Conservation (phyloP, 768 basidiomycete genomes). For the Pisolithus microcarpus region DNA sequence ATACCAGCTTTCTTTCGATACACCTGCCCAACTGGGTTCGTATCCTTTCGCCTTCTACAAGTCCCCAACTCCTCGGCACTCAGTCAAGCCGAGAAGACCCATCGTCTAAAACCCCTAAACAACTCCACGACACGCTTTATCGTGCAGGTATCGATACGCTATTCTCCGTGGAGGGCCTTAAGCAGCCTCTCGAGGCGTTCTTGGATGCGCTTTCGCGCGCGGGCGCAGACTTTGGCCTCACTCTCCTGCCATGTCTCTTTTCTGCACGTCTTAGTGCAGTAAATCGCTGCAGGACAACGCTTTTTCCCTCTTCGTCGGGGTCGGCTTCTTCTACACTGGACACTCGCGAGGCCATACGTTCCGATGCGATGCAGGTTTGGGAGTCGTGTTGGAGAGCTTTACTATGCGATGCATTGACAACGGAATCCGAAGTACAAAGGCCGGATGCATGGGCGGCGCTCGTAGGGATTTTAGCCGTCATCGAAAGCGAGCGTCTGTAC, state of each 20-base stretch:
- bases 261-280: conserved; percentile 41
- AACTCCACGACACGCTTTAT: conserved; percentile 33
- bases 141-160: conserved; percentile 52
- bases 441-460: conserved; percentile 39
- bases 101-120: neutral
- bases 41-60: conserved; percentile 3
- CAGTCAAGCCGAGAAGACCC: conserved; percentile 6
- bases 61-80: conserved; percentile 1
- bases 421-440: conserved; percentile 1
- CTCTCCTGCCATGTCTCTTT: conserved; percentile 48
- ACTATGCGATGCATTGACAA: conserved; percentile 1
- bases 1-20: conserved; percentile 41
- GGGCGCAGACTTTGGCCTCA: conserved; percentile 18
- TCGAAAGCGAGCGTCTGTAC: conserved; percentile 50
- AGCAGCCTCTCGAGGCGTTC: conserved; percentile 34
- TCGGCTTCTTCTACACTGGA: neutral
- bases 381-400: conserved; percentile 13
- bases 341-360: conserved; percentile 16
- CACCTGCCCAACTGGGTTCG: conserved; percentile 49
- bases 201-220: conserved; percentile 30
- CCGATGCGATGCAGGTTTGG: conserved; percentile 15
- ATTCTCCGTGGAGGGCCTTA: conserved; percentile 58
- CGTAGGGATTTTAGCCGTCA: conserved; percentile 37
- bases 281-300: conserved; percentile 45
- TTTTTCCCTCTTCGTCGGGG: conserved; percentile 31